A percentile compares a stretch with the other conserved stretches of the same genome.
These are phyloP conservation scores for Moricandia arvensis DNA, from an alignment of 345 rosid species.

Conservation along the genomic window DNA sequence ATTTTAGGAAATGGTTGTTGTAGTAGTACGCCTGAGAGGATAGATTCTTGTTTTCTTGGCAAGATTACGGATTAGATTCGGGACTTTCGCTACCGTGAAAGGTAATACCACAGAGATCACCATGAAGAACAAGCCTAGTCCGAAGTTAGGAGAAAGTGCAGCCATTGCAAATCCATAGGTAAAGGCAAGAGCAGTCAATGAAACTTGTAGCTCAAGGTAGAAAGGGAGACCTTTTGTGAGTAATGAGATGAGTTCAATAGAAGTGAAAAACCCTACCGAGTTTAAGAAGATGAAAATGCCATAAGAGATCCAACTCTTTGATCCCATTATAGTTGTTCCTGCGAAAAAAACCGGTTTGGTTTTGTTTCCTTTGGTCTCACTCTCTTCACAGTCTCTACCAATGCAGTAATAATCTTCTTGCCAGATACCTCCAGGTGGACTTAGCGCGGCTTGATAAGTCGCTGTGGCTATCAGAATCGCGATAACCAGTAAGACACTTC, in stretches of 20 bases:
- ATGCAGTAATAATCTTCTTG: slow-evolving; percentile 37
- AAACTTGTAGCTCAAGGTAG: slow-evolving; percentile 37
- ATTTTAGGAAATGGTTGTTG: slow-evolving; percentile 14
- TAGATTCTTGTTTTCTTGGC: slow-evolving; percentile 21
- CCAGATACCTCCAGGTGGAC: slow-evolving; percentile 44
- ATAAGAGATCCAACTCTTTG: slow-evolving; percentile 27
- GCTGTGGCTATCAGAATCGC: slow-evolving; percentile 39
- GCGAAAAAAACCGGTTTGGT: slow-evolving; percentile 19
- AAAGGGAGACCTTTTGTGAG: slow-evolving; percentile 30
- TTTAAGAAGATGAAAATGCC: slow-evolving; percentile 33
- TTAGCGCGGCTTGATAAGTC: slow-evolving; percentile 44
- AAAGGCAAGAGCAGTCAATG: slow-evolving; percentile 26
- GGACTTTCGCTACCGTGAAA: slow-evolving; percentile 4
- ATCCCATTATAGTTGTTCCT: slow-evolving; percentile 31
- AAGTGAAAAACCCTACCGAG: slow-evolving; percentile 20
- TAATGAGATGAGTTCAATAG: slow-evolving; percentile 25
- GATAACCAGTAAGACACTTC: slow-evolving; percentile 33
- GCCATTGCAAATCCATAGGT: slow-evolving; percentile 38
- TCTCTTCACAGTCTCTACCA: slow-evolving; percentile 5
- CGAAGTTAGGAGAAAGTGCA: slow-evolving; percentile 29
- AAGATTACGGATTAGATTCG: slow-evolving; percentile 5
- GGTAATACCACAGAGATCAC: slow-evolving; percentile 21
- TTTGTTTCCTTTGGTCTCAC: background rate
- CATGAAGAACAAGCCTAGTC: slow-evolving; percentile 22
- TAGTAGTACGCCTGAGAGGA: background rate